phyloP scores from a whole-genome alignment of 805 yeast genomes.

The Jamesozyma hellenica region DNA sequence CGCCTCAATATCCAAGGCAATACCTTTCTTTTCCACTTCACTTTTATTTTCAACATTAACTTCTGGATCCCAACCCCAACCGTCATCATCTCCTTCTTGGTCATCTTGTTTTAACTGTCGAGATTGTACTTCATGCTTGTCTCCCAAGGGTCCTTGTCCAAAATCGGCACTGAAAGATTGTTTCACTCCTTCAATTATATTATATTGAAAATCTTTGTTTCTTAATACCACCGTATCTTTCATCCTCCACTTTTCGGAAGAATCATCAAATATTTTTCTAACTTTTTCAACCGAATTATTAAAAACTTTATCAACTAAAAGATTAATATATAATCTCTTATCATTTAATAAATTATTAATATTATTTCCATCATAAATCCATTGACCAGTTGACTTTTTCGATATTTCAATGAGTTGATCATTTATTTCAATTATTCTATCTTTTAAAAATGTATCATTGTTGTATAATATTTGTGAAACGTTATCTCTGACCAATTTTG shows the following conservation, averaged over 20 bases:
- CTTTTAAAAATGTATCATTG: conserved; percentile 7
- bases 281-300: conserved; percentile 10
- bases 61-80: conserved; percentile 22
- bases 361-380: conserved; percentile 14
- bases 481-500: conserved; percentile 17
- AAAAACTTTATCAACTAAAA: conserved; percentile 20
- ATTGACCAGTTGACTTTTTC: neutral
- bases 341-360: conserved; percentile 15
- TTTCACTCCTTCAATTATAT: neutral
- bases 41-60: neutral
- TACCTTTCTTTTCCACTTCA: conserved; percentile 2
- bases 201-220: neutral
- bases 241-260: neutral
- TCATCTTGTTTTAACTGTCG: neutral
- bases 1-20: too few relatives aligned
- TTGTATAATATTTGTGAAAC: conserved; percentile 13
- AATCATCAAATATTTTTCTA: conserved; percentile 11
- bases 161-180: too few relatives aligned
- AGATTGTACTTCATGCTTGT: too few relatives aligned
- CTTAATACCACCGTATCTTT: neutral
- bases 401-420: conserved; percentile 9
- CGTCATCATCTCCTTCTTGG: conserved; percentile 6
- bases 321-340: conserved; percentile 15
- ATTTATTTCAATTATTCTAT: conserved; percentile 6
- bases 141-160: too few relatives aligned